phyloP scores from a whole-genome alignment of 2,329 filamentous ascomycete genomes.

The Exophiala aquamarina region DNA sequence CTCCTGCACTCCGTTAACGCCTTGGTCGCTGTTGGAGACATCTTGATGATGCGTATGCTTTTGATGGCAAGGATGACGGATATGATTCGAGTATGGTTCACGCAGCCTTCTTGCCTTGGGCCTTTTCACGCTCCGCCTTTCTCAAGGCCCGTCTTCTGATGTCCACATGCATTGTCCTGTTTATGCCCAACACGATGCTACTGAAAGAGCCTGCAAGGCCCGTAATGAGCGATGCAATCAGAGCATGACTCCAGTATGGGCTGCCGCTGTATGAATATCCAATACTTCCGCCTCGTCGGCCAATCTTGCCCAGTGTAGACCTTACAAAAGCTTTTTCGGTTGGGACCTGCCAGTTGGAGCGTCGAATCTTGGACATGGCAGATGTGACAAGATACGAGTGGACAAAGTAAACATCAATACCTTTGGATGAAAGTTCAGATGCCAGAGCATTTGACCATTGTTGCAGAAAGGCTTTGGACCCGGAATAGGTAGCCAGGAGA shows the following conservation, averaged over 20 bases:
- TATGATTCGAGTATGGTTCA: not conserved
- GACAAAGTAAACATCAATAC: conserved; percentile 86
- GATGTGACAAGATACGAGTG: conserved; percentile 92
- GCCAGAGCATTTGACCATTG: conserved; percentile 89
- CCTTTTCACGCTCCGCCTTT: conserved; percentile 63
- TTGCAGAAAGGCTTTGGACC: conserved; percentile 96
- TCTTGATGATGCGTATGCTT: no score
- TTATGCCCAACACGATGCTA: conserved; percentile 58
- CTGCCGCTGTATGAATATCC: conserved; percentile 80
- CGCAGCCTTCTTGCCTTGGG: conserved; percentile 22
- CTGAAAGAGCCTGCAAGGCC: conserved; percentile 59
- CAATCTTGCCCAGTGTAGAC: conserved; percentile 76
- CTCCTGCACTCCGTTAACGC: no score
- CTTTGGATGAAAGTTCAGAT: conserved; percentile 75
- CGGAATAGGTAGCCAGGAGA: conserved; percentile 91
- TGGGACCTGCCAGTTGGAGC: conserved; percentile 73
- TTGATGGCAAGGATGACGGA: no score
- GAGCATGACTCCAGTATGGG: conserved; percentile 87
- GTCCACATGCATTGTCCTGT: conserved; percentile 72
- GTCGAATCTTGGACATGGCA: conserved; percentile 94
- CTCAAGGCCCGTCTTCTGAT: conserved; percentile 79
- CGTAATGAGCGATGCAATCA: conserved; percentile 80
- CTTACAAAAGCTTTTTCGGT: conserved; percentile 80
- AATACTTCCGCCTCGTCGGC: conserved; percentile 73
- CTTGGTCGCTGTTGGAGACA: no score